phyloP scores from a whole-genome alignment of 192 early-diverging fungal species.

The Obelidium mucronatum region DNA sequence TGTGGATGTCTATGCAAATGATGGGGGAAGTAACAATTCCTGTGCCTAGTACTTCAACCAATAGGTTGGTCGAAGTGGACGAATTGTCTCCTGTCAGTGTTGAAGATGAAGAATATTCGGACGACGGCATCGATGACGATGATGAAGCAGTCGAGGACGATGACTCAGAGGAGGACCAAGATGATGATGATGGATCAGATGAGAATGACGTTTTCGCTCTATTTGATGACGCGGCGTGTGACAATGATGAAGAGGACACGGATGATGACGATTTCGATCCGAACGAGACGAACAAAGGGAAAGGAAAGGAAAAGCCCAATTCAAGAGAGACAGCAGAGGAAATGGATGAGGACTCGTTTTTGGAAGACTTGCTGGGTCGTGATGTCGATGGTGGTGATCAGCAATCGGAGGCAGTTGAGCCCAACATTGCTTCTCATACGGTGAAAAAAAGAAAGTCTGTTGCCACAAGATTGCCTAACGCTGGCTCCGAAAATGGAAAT shows the following conservation, averaged over 20 bases:
- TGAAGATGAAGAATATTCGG: constrained; percentile 5
- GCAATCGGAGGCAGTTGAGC: too few species aligned
- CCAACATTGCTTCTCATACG: too few species aligned
- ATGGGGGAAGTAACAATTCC: background rate
- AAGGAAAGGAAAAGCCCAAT: background rate
- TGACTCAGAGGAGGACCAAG: background rate
- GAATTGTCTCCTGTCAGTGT: background rate
- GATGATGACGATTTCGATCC: constrained; percentile 3
- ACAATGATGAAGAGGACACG: constrained; percentile 21
- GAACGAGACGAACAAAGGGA: background rate
- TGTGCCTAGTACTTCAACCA: background rate
- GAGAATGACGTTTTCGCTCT: background rate
- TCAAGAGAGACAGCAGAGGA: background rate
- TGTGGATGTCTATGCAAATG: constrained; percentile 7
- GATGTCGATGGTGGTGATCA: background rate
- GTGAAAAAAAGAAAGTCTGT: constrained; percentile 7
- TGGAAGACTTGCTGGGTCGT: background rate
- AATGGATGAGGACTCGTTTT: background rate
- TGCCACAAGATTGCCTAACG: background rate
- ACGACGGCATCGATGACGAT: constrained; percentile 22
- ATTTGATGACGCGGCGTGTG: background rate
- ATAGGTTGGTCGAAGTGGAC: background rate
- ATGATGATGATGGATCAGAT: background rate
- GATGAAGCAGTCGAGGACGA: constrained; percentile 1
- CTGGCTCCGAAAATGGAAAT: background rate